Evolutionary conservation across 192 early-diverging fungal genomes (phyloP).

Genomic region (Phlyctochytrium bullatum): DNA sequence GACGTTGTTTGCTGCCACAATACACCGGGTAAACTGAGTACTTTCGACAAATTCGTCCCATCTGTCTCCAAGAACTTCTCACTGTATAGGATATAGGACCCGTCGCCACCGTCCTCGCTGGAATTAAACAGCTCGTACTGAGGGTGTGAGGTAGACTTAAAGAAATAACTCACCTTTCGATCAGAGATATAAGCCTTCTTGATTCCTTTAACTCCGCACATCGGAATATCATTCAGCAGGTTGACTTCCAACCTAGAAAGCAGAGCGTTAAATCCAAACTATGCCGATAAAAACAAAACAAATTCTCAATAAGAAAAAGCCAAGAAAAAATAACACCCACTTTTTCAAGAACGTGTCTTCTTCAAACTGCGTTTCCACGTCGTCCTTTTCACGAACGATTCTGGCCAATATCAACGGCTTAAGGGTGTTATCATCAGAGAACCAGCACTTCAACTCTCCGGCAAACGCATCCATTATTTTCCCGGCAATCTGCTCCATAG

Average conservation of each 20-base stretch:
- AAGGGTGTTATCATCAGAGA: conserved; percentile 87
- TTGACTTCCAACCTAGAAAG: conserved; percentile 69
- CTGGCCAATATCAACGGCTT: conserved; percentile 86
- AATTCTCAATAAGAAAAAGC: background rate
- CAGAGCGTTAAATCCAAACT: no score
- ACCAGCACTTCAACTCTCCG: conserved; percentile 71
- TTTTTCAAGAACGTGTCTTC: conserved; percentile 88
- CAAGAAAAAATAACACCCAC: conserved; percentile 12
- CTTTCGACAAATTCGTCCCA: conserved; percentile 86
- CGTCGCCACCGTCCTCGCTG: conserved; percentile 61
- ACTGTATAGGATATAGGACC: conserved; percentile 23
- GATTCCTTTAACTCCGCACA: conserved; percentile 88
- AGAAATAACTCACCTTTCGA: conserved; percentile 17
- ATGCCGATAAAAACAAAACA: background rate
- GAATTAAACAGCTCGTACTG: conserved; percentile 2
- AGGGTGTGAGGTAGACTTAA: background rate
- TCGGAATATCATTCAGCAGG: conserved; percentile 81
- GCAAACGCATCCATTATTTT: conserved; percentile 79
- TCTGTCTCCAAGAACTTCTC: conserved; percentile 90
- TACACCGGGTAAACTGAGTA: conserved; percentile 81
- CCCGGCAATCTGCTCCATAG: conserved; percentile 78
- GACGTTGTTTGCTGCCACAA: conserved; percentile 79
- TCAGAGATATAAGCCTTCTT: conserved; percentile 75
- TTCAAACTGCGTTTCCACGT: conserved; percentile 56
- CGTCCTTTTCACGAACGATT: conserved; percentile 70